Conservation (phyloP, 768 basidiomycete genomes). For the Lactifluus echinatus region DNA sequence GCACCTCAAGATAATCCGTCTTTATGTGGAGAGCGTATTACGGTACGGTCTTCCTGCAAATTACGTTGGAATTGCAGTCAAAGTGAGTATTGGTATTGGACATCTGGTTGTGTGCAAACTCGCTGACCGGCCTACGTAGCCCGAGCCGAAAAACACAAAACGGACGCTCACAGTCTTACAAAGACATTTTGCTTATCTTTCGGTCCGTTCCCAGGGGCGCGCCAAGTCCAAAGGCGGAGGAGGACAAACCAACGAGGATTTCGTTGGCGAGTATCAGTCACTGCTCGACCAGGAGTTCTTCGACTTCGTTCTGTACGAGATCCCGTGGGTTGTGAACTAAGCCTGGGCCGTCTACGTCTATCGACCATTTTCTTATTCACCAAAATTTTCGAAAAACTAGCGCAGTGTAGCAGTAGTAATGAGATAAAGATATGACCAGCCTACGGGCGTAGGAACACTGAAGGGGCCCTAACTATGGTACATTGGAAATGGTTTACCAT, state of each 20-base stretch:
- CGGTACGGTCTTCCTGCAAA: slow-evolving; percentile 92
- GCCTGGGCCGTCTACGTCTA: slow-evolving; percentile 12
- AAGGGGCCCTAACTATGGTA: slow-evolving; percentile 33
- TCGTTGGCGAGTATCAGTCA: slow-evolving; percentile 84
- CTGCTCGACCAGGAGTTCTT: slow-evolving; percentile 94
- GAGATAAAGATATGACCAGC: slow-evolving; percentile 52
- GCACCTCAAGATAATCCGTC: slow-evolving; percentile 83
- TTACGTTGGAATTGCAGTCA: slow-evolving; percentile 74
- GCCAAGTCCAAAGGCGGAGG: slow-evolving; percentile 35
- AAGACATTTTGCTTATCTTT: slow-evolving; percentile 71
- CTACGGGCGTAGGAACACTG: slow-evolving; percentile 43
- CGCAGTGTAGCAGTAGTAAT: slow-evolving; percentile 20
- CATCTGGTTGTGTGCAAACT: no score
- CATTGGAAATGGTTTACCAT: slow-evolving; percentile 19
- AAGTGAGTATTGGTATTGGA: slow-evolving; percentile 56
- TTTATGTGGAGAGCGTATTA: slow-evolving; percentile 93
- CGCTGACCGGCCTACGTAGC: slow-evolving; percentile 40
- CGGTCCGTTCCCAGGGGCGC: slow-evolving; percentile 50
- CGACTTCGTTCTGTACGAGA: slow-evolving; percentile 90
- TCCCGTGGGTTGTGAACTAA: slow-evolving; percentile 80
- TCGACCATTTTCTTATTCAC: slow-evolving; percentile 12
- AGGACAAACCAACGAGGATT: slow-evolving; percentile 47
- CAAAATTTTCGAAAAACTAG: slow-evolving; percentile 11
- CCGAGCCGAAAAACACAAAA: slow-evolving; percentile 77
- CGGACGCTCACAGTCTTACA: slow-evolving; percentile 69